phyloP scores from a whole-genome alignment of 805 yeast species.

The Candida sonorensis region DNA sequence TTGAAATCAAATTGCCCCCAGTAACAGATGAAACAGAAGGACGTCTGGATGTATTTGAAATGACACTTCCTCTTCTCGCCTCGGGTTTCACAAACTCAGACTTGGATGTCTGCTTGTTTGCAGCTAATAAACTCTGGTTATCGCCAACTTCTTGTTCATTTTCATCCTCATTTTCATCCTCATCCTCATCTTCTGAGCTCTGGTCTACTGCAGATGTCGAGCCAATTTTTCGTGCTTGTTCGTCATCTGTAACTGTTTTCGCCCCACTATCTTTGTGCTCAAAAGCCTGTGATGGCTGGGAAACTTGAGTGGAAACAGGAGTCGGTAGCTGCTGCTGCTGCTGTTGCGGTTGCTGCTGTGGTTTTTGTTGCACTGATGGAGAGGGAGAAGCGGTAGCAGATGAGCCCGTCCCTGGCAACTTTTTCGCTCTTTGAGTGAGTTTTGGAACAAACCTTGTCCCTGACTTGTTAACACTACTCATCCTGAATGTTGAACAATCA shows the following conservation, averaged over 20 bases:
- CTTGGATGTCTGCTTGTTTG: too few relatives aligned
- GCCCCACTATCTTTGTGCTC: neutral
- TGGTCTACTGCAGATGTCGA: constrained; percentile 1
- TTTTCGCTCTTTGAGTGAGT: constrained; percentile 25
- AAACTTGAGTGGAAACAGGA: neutral
- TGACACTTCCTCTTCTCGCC: constrained; percentile 3
- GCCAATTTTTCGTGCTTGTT: too few relatives aligned
- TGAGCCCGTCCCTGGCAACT: constrained; percentile 2
- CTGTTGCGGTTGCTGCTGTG: neutral
- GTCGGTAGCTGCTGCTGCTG: neutral
- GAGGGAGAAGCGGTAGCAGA: neutral
- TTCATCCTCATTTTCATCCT: neutral
- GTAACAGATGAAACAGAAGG: too few relatives aligned
- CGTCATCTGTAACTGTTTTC: neutral
- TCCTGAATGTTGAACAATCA: constrained; percentile 3
- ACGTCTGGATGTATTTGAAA: constrained; percentile 2
- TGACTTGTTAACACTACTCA: constrained; percentile 36
- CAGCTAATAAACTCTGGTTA: too few relatives aligned
- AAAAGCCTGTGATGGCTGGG: neutral
- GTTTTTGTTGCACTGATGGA: neutral
- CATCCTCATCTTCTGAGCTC: constrained; percentile 4
- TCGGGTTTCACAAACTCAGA: constrained; percentile 1
- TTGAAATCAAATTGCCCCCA: too few relatives aligned
- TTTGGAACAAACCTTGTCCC: constrained; percentile 66
- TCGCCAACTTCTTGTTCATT: too few relatives aligned